A percentile compares a stretch with the other conserved stretches of the same genome.
These are phyloP conservation scores for Komagataella ulmi DNA, from an alignment of 805 yeast species.

Conservation along the genomic window DNA sequence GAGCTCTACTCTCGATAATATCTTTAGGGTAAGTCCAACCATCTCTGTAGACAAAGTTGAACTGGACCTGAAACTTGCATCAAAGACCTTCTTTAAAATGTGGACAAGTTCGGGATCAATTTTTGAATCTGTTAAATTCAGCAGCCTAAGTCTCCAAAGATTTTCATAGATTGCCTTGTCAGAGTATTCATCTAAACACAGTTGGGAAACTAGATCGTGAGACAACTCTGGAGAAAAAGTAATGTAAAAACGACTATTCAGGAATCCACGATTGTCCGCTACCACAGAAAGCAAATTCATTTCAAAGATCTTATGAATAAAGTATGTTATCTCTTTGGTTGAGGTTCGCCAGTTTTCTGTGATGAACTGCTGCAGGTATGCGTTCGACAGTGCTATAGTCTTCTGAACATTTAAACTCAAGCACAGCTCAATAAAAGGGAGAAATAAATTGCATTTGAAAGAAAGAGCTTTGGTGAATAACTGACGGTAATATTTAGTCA, in stretches of 20 bases:
- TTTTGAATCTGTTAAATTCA: not conserved
- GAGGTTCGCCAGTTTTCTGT: slow-evolving; percentile 24
- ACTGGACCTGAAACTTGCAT: not conserved
- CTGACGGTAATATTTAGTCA: slow-evolving; percentile 31
- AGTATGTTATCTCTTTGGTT: slow-evolving; percentile 24
- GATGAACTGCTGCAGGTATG: slow-evolving; percentile 35
- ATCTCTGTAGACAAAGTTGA: not conserved
- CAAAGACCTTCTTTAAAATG: not conserved
- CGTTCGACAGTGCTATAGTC: slow-evolving; percentile 28
- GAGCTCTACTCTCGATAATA: not conserved
- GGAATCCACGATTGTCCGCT: not conserved
- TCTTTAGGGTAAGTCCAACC: not conserved
- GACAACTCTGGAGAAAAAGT: not conserved
- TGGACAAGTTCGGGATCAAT: not conserved
- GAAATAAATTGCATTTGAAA: slow-evolving; percentile 20
- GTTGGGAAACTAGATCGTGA: not conserved
- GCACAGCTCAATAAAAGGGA: slow-evolving; percentile 33
- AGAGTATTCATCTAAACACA: not conserved
- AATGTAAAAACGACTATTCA: not conserved
- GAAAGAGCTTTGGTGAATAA: slow-evolving; percentile 26
- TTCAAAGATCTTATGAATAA: slow-evolving; percentile 11
- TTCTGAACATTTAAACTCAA: slow-evolving; percentile 28
- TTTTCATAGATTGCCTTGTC: not conserved
- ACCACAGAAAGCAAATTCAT: not conserved
- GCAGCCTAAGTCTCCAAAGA: not conserved